Evolutionary conservation across 116 monocot genomes (phyloP), one percentile per base, ranked within the genome.

Genomic region (Cymodocea nodosa): DNA sequence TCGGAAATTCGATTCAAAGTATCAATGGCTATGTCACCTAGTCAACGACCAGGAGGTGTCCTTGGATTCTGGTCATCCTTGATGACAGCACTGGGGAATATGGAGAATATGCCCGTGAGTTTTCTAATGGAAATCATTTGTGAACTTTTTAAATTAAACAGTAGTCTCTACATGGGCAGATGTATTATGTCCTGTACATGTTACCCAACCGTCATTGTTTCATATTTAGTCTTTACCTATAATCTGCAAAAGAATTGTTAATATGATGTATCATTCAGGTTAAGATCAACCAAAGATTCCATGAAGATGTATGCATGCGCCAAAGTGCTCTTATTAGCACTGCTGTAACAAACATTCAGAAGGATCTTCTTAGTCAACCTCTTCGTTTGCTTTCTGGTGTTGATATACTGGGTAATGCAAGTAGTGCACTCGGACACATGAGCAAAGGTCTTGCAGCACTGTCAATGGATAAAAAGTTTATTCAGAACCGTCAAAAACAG

Each of bases 391-490:
- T 95, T 23, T 95, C 90, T 76, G 95, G 95, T 60, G 90, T 95
- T 71, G 95, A 95, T 72, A 87, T 95, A 75, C 83, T 95, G 69
- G 90, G 90, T 48, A 95, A 95, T 80, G 90, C 95, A 66, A 95
- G 87, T 36, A 95, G 95, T 62, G 95, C 90, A 15, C 78, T 95
- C 56, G 90, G 95, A 59, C 87, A 87, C 69, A 90, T 95, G 90
- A 95, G 95, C 69, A 95, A 95, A 83, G 87, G 95, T 65, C 80
- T 95, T 49, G 90, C 95, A 15, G 90, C 83, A 52, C 70, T 95
- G 55, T 95, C 95, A 19, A 90, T 95, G 95, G 95, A 95, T 74
- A 95, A 87, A 76, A 95, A 95, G 76, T 95, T 95, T 66, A 95
- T 90, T 70, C 87, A 87, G 72, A 78, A 83, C 68, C 83, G 94